These are phyloP conservation scores for Phlyctochytrium arcticum DNA, from an alignment of 192 early-diverging fungal genomes.

Conservation along the genomic window DNA sequence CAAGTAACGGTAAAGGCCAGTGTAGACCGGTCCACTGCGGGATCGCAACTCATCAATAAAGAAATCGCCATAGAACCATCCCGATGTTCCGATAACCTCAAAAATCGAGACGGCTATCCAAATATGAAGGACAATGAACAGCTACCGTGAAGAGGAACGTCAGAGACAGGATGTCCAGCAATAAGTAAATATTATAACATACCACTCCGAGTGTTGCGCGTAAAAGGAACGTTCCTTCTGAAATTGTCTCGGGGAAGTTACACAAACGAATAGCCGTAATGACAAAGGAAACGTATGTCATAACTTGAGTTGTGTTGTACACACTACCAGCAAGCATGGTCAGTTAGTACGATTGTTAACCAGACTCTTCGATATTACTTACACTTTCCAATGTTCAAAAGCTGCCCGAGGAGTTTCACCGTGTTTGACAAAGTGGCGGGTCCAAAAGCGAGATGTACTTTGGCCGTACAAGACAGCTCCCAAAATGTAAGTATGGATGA, in stretches of 20 bases:
- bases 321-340: conserved; percentile 45
- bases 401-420: conserved; percentile 86
- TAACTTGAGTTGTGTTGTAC: conserved; percentile 85
- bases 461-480: conserved; percentile 78
- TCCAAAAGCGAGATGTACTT: conserved; percentile 76
- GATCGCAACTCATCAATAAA: conserved; percentile 70
- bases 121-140: conserved; percentile 81
- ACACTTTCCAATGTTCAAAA: conserved; percentile 92
- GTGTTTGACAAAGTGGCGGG: conserved; percentile 87
- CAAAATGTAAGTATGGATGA: conserved; percentile 77
- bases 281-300: conserved; percentile 88
- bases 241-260: conserved; percentile 64
- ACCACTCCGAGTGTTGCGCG: conserved; percentile 78
- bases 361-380: conserved; percentile 11
- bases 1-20: conserved; percentile 89
- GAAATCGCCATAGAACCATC: conserved; percentile 98
- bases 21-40: conserved; percentile 58
- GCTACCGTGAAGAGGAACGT: conserved; percentile 18
- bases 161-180: neutral
- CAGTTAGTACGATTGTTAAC: neutral
- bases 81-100: conserved; percentile 91
- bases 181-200: neutral
- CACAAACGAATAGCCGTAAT: conserved; percentile 80
- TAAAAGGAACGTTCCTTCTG: conserved; percentile 68
- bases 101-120: conserved; percentile 91